Evolutionary conservation across 805 yeast genomes (phyloP), one percentile per base, ranked within the genome.

Genomic region (Metschnikowia colocasiae): DNA sequence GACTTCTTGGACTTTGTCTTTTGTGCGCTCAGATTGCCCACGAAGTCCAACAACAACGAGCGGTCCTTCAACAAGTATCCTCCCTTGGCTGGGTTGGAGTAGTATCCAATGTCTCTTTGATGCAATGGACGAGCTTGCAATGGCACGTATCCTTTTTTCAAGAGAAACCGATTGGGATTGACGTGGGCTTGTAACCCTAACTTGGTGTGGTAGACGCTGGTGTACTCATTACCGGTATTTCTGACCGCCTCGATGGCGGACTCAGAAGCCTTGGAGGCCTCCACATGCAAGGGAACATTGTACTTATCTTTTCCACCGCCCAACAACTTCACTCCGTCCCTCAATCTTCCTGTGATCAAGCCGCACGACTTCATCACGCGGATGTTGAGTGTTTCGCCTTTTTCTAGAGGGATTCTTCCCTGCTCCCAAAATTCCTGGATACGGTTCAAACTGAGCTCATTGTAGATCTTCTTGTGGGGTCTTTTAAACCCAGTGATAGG

Each of bases 401-500:
- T 76, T 37, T 69, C 58, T 47, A 86, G 68, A 15, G 73, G 68
- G 16, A 92, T 68, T 59, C 89, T 79, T 7, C 89, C 88, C 49
- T 71, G 64, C 49, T 83, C 74, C 68, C 87, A 79, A 62, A 87
- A 88, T 53, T 78, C 75, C 60, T 84, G 87, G 47, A 94, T 81
- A 55, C 81, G 76, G 29, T 73, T 78, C 60, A 92, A 73, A 60
- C 87, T 86, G 53, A 94, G 60, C 57, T 79, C 81, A 42, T 73
- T 69, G 56, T 80, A 69, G 12, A 75, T 76, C 50, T 68, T 68
- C 41, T 77, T 77, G 58, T 78, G 81, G 22, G 77, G 79, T 63
- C 88, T 80, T 58, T 79, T 81, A 72, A 90, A 90, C 7, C 98
- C 98, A 50, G 84, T 74, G 63, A 92, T 92, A 56, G 97, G 96